Base-by-base conservation (phyloP, 2,329 filamentous ascomycete genomes). In the Fusarium torreyae region DNA sequence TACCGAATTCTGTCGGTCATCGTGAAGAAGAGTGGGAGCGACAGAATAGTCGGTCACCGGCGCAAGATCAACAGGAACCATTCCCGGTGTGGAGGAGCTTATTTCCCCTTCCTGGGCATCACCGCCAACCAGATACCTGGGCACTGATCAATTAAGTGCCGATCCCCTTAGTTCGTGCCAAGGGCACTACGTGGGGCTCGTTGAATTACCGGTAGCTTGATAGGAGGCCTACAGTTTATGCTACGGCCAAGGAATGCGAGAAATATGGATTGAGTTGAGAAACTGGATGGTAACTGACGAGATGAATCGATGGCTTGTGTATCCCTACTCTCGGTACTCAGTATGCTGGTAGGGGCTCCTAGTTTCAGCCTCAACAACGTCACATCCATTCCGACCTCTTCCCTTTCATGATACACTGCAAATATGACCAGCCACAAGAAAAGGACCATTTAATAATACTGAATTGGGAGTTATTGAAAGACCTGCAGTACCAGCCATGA, bases 71-170 rank as follows among this genome's bases (percentile, higher is more conserved):
- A 11, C 46, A 40, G 31, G 40, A 1, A 43, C 38, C 36, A 49
- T 53, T 39, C 22, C 34, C 31, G 14, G 18, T 24, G 48, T 53
- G 24, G 38, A 52, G 11, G 56, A 60, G 48, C 22, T 61, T 48
- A 66, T 53, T 49, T 66, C 36, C 15, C 33, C 20, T 45, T 59
- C 38, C 50, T 45, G 28, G 54, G 18, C n/a, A 48, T 22, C 36
- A 20, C 24, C 44, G 22, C 42, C 45, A 45, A 49, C 64, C 60
- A 31, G 40, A 51, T 44, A 36, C 28, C 43, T 15, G 9, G 28
- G 18, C 38, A 28, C 22, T 42, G 48, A 49, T 34, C 33, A 24
- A 40, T 40, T 13, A 52, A 49, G 17, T 66, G 36, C 46, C 42
- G 53, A 48, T 65, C 42, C 45, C n/a, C 9, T 2, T 5, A 20